Percentiles rank a stretch among this genome's conserved stretches.
These are phyloP conservation scores for Seiridium cupressi DNA, from an alignment of 2,329 filamentous ascomycete genomes.

Conservation along the genomic window DNA sequence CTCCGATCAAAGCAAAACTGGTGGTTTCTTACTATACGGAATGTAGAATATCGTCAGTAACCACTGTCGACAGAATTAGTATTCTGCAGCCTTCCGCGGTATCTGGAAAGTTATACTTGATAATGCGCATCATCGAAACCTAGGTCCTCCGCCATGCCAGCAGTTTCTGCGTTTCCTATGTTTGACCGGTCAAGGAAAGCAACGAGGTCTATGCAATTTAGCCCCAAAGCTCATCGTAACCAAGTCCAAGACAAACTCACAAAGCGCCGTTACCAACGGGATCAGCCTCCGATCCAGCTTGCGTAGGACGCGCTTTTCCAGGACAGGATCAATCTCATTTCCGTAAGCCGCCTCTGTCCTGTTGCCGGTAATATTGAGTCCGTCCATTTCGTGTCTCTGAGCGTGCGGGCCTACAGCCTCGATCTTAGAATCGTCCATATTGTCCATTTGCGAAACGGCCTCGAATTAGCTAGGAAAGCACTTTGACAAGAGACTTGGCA, in stretches of 20 bases:
- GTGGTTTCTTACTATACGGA: conserved; percentile 32
- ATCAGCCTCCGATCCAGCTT: conserved; percentile 32
- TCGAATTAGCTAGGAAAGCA: too few relatives aligned
- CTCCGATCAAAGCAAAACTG: neutral
- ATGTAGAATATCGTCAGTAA: conserved; percentile 44
- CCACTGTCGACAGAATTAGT: conserved; percentile 26
- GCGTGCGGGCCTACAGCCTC: neutral
- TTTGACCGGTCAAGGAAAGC: conserved; percentile 38
- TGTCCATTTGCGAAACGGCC: neutral
- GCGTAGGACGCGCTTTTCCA: conserved; percentile 30
- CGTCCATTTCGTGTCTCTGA: conserved; percentile 1
- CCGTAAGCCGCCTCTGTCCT: neutral
- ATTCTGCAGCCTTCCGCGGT: neutral
- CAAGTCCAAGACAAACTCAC: conserved; percentile 14
- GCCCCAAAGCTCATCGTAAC: neutral
- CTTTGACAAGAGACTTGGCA: neutral
- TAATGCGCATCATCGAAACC: conserved; percentile 35
- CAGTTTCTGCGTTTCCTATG: conserved; percentile 36
- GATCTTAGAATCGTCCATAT: neutral
- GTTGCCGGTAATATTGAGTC: neutral
- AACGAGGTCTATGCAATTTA: conserved; percentile 23
- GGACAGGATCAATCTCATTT: conserved; percentile 10
- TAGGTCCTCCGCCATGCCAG: conserved; percentile 34
- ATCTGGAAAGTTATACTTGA: conserved; percentile 21
- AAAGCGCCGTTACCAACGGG: conserved; percentile 28